A percentile compares a stretch with the other conserved stretches of the same genome.
phyloP scores from a whole-genome alignment of 2,329 filamentous ascomycete genomes.

The Botrytis cinerea region DNA sequence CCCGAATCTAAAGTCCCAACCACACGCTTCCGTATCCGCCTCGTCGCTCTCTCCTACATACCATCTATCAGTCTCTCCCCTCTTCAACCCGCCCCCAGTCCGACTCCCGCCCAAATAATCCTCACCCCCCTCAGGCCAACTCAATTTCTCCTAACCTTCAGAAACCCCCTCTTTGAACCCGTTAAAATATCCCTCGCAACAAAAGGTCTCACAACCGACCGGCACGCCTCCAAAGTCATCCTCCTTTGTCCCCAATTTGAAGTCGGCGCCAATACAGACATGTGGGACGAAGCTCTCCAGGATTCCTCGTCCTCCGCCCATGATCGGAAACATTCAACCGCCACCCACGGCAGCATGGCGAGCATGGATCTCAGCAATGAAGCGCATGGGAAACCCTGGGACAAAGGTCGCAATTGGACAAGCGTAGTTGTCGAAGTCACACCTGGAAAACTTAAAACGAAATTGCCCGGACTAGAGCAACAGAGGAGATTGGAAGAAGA shows the following conservation, averaged over 20 bases:
- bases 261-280: slow-evolving; percentile 89
- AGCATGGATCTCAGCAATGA: slow-evolving; percentile 16
- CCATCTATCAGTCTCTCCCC: slow-evolving; percentile 76
- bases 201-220: slow-evolving; percentile 74
- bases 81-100: slow-evolving; percentile 46
- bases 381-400: slow-evolving; percentile 82
- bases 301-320: slow-evolving; percentile 6
- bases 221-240: slow-evolving; percentile 78
- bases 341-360: slow-evolving; percentile 13
- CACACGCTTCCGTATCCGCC: slow-evolving; percentile 87
- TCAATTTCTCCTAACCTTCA: slow-evolving; percentile 87
- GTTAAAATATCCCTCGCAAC: slow-evolving; percentile 87
- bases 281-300: slow-evolving; percentile 77
- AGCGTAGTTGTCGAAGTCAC: slow-evolving; percentile 91
- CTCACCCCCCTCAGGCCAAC: slow-evolving; percentile 50
- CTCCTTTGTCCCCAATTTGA: slow-evolving; percentile 94
- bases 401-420: slow-evolving; percentile 90
- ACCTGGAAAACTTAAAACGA: slow-evolving; percentile 48
- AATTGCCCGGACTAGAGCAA: slow-evolving; percentile 44
- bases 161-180: slow-evolving; percentile 90
- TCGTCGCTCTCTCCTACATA: slow-evolving; percentile 86
- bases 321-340: slow-evolving; percentile 7
- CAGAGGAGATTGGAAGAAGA: slow-evolving; percentile 57
- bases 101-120: slow-evolving; percentile 7
- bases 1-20: slow-evolving; percentile 88